Conservation (phyloP, 352 stramenopile species). For the Globisporangium abappressorium region DNA sequence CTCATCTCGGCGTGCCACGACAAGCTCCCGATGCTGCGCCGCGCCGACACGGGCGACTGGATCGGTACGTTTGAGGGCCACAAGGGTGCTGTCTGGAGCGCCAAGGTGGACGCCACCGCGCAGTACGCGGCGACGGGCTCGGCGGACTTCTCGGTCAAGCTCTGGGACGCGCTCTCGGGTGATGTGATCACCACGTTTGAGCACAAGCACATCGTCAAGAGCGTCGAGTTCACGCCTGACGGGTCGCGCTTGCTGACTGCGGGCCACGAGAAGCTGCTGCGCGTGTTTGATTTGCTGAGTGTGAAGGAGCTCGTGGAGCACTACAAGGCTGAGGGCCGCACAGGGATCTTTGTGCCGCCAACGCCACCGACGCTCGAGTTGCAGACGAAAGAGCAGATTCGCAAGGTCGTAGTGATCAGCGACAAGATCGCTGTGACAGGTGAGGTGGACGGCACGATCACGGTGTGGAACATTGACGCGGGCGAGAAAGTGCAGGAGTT, state of each 20-base stretch:
- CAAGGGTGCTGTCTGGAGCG: conserved; percentile 94
- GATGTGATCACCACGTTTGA: conserved; percentile 91
- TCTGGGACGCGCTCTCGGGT: conserved; percentile 97
- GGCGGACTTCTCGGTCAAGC: conserved; percentile 94
- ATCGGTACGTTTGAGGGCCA: conserved; percentile 97
- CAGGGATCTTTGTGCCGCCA: conserved; percentile 55
- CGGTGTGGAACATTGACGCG: conserved; percentile 64
- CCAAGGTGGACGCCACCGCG: conserved; percentile 83
- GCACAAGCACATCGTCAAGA: conserved; percentile 98
- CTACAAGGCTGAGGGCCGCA: conserved; percentile 58
- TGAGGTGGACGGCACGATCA: conserved; percentile 71
- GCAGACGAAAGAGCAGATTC: conserved; percentile 63
- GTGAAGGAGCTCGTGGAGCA: conserved; percentile 62
- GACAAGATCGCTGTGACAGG: conserved; percentile 55
- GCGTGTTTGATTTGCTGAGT: conserved; percentile 85
- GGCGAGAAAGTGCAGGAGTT: conserved; percentile 44
- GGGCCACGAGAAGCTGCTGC: conserved; percentile 93
- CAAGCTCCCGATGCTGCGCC: conserved; percentile 87
- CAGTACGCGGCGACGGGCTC: conserved; percentile 88
- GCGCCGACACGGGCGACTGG: conserved; percentile 88
- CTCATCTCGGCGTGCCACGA: conserved; percentile 86
- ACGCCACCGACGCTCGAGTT: conserved; percentile 51
- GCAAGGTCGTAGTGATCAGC: conserved; percentile 71
- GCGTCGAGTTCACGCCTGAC: conserved; percentile 90
- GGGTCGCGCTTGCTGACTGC: conserved; percentile 86